Percentiles rank a stretch among this genome's conserved stretches.
phyloP scores from a whole-genome alignment of 108 stramenopile species.

The Nitzschia sp. region DNA sequence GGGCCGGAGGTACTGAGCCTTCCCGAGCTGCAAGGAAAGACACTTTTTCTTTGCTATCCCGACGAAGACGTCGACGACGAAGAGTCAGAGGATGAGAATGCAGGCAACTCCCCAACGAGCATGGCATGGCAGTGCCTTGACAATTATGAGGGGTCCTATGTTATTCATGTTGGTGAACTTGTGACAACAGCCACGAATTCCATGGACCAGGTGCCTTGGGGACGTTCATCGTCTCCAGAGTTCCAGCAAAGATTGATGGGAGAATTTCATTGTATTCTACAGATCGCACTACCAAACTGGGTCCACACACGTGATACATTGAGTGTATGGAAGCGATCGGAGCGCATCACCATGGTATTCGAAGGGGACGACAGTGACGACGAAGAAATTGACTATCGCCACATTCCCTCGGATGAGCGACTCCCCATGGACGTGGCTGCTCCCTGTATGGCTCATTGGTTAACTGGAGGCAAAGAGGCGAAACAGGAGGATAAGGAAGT shows the following conservation, averaged over 20 bases:
- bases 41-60: slow-evolving; percentile 86
- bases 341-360: slow-evolving; percentile 70
- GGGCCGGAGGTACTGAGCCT: slow-evolving; percentile 62
- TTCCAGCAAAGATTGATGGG: slow-evolving; percentile 76
- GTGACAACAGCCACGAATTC: slow-evolving; percentile 59
- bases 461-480: neutral
- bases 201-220: slow-evolving; percentile 85
- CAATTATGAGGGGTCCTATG: slow-evolving; percentile 62
- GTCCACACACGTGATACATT: slow-evolving; percentile 78
- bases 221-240: slow-evolving; percentile 70
- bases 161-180: slow-evolving; percentile 87
- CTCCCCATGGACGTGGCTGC: slow-evolving; percentile 55
- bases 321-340: slow-evolving; percentile 84
- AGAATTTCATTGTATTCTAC: slow-evolving; percentile 85
- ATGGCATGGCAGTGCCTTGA: slow-evolving; percentile 77
- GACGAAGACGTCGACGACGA: slow-evolving; percentile 53
- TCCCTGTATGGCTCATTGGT: slow-evolving; percentile 39
- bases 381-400: slow-evolving; percentile 65
- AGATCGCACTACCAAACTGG: slow-evolving; percentile 68
- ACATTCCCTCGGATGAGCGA: slow-evolving; percentile 75
- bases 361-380: slow-evolving; percentile 66
- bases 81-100: slow-evolving; percentile 31
- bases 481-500: too few species aligned
- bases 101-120: slow-evolving; percentile 33
- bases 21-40: slow-evolving; percentile 41